Percentiles rank a stretch among this genome's conserved stretches.
Evolutionary conservation across 1,139 yeast species (phyloP).

Genomic region (Diutina neorugosa): DNA sequence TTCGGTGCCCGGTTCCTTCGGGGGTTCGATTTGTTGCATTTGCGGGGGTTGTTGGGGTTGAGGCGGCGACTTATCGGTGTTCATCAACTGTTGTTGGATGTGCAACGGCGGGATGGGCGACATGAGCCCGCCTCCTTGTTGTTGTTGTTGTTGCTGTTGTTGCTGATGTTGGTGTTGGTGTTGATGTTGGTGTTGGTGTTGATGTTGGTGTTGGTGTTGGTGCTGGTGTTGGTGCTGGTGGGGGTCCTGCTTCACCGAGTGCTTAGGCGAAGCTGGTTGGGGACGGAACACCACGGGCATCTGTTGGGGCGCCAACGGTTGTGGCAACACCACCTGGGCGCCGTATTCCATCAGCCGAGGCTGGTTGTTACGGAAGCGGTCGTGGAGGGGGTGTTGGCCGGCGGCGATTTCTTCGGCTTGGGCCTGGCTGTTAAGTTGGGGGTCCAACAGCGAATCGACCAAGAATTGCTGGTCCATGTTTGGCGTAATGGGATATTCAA

Average conservation of each 20-base stretch:
- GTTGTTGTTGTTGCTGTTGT: not conserved
- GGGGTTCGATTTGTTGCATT: not conserved
- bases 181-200: constrained; percentile 6
- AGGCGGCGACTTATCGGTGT: constrained; percentile 8
- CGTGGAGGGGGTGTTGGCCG: constrained; percentile 1
- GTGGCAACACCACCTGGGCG: constrained; percentile 1
- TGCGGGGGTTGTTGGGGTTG: not conserved
- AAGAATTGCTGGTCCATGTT: constrained; percentile 25
- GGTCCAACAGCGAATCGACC: constrained; percentile 18
- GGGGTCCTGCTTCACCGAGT: constrained; percentile 7
- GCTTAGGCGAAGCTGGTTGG: constrained; percentile 11
- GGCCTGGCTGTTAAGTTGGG: constrained; percentile 10
- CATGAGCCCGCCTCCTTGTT: constrained; percentile 17
- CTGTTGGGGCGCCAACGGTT: constrained; percentile 1
- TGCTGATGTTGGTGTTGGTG: not conserved
- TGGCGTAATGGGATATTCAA: too few relatives aligned
- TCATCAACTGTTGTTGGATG: constrained; percentile 30
- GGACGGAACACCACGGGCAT: constrained; percentile 6
- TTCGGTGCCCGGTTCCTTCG: constrained; percentile 1
- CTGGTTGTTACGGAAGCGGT: constrained; percentile 3
- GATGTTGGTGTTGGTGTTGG: constrained; percentile 7
- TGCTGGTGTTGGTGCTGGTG: constrained; percentile 8
- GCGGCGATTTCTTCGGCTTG: not conserved
- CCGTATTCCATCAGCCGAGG: constrained; percentile 3
- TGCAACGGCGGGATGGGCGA: constrained; percentile 37